These are phyloP conservation scores for Vaccinium vitisidaea DNA, from an alignment of 148 eudicot species.

Conservation along the genomic window DNA sequence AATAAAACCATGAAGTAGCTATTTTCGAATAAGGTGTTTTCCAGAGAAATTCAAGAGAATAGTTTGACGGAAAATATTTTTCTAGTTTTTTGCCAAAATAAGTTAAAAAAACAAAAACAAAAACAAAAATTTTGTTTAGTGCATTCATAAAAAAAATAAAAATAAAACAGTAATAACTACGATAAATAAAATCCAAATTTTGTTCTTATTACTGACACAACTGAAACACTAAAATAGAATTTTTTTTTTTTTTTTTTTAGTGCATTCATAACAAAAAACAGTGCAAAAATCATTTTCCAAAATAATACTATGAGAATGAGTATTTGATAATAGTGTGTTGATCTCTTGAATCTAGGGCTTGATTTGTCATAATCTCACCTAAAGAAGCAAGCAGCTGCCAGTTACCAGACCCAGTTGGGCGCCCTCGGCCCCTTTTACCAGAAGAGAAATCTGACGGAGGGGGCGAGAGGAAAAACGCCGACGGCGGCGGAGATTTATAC, in stretches of 20 bases:
- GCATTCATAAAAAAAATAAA: not conserved
- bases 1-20: not conserved
- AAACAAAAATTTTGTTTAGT: no score
- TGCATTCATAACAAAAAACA: no score
- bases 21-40: no score
- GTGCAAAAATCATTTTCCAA: no score
- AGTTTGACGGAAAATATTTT: no score
- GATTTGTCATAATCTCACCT: constrained; percentile 29
- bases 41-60: no score
- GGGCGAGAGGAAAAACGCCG: constrained; percentile 35
- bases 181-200: not conserved
- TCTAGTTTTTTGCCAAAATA: no score
- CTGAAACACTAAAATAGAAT: no score
- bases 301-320: no score
- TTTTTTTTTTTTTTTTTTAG: no score
- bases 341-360: not conserved
- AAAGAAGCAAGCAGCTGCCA: constrained; percentile 45
- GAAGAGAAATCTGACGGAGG: constrained; percentile 6
- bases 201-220: no score
- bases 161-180: not conserved
- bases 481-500: constrained; percentile 27
- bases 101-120: no score
- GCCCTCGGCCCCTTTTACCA: constrained; percentile 46
- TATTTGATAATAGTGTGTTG: not conserved
- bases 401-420: constrained; percentile 31